A percentile compares a stretch with the other conserved stretches of the same genome.
phyloP scores from a whole-genome alignment of 345 rosid species.

The Moricandia moricandioides region DNA sequence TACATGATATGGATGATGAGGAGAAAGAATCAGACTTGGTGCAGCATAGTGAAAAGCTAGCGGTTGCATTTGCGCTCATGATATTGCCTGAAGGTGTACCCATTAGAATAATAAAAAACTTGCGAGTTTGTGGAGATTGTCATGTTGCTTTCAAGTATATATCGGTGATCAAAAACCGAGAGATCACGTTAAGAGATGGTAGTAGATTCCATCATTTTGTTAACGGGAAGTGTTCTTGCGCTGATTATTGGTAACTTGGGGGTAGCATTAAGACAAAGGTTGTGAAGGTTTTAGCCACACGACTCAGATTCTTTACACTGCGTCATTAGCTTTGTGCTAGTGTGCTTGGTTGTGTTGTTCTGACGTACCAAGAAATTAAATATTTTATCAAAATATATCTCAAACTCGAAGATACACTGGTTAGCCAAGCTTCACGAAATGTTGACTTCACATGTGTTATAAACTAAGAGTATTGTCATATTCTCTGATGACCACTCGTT shows the following conservation, averaged over 20 bases:
- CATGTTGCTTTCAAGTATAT: constrained; percentile 68
- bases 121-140: constrained; percentile 75
- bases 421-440: no score
- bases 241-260: constrained; percentile 63
- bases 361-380: no score
- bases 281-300: constrained; percentile 58
- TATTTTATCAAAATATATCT: no score
- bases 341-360: constrained; percentile 70
- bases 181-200: constrained; percentile 66
- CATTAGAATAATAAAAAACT: constrained; percentile 75
- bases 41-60: constrained; percentile 77
- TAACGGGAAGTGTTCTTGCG: constrained; percentile 69
- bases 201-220: constrained; percentile 87
- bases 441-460: not conserved
- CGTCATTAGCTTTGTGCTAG: constrained; percentile 63
- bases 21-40: constrained; percentile 67
- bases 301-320: constrained; percentile 69
- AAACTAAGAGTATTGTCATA: not conserved
- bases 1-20: constrained; percentile 77
- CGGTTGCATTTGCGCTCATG: constrained; percentile 73
- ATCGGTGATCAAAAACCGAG: constrained; percentile 56
- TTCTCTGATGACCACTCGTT: not conserved
- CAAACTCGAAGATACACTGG: no score
- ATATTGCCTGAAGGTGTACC: constrained; percentile 49
- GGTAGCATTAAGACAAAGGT: not conserved